These are phyloP conservation scores for Thozetella sp. DNA, from an alignment of 495 filamentous ascomycete genomes.

Conservation along the genomic window DNA sequence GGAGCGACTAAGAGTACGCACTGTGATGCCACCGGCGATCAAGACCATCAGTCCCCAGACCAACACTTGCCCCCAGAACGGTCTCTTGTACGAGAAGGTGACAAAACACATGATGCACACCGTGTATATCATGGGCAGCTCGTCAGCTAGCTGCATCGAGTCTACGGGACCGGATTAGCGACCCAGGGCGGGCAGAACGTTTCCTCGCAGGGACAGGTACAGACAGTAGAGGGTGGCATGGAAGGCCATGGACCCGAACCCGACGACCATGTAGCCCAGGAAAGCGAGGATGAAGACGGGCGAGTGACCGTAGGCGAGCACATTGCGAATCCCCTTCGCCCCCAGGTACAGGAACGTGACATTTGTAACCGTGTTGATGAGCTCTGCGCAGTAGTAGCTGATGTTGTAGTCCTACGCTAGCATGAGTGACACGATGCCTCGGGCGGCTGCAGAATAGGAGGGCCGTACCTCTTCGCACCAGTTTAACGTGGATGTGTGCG, in stretches of 20 bases:
- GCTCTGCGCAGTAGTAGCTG: constrained; percentile 47
- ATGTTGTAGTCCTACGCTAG: constrained; percentile 44
- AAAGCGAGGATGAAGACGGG: constrained; percentile 72
- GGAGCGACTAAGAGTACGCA: constrained; percentile 20
- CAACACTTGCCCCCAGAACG: constrained; percentile 50
- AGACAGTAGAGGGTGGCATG: constrained; percentile 82
- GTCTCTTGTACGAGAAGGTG: constrained; percentile 74
- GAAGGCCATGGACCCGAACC: constrained; percentile 79
- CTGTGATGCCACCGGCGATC: constrained; percentile 79
- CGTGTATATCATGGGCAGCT: constrained; percentile 97
- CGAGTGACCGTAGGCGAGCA: constrained; percentile 69
- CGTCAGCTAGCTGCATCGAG: constrained; percentile 96
- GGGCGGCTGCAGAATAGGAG: not conserved
- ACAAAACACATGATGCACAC: constrained; percentile 87
- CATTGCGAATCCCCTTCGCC: constrained; percentile 70
- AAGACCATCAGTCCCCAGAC: constrained; percentile 63
- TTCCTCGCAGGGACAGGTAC: constrained; percentile 12
- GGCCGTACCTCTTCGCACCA: constrained; percentile 86
- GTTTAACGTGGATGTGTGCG: constrained; percentile 87
- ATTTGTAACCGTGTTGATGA: constrained; percentile 72
- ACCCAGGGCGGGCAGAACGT: not conserved
- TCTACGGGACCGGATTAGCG: constrained; percentile 52
- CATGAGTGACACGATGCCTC: not conserved
- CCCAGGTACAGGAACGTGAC: constrained; percentile 76
- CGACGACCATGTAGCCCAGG: constrained; percentile 77